A percentile compares a stretch with the other conserved stretches of the same genome.
phyloP scores from a whole-genome alignment of 345 rosid species.

The Crucihimalaya himalaica region DNA sequence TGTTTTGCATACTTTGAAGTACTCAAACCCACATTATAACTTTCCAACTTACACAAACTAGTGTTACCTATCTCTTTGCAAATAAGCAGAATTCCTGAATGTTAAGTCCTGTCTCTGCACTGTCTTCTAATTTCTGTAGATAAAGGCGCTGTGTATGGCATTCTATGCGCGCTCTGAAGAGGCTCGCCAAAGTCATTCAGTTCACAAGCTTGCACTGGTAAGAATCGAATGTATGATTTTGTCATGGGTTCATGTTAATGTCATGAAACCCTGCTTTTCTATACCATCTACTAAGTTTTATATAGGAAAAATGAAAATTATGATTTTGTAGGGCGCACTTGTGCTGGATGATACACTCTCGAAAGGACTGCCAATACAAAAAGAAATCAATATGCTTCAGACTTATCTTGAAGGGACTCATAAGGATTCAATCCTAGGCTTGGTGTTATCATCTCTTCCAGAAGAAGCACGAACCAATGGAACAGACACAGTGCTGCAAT shows the following conservation, averaged over 20 bases:
- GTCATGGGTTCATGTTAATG: not conserved
- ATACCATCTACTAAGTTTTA: constrained; percentile 28
- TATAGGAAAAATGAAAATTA: not conserved
- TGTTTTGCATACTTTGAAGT: constrained; percentile 8
- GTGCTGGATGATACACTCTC: constrained; percentile 91
- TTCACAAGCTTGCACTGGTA: constrained; percentile 96
- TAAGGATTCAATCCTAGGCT: constrained; percentile 67
- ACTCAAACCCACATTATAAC: constrained; percentile 12
- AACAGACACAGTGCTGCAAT: constrained; percentile 65
- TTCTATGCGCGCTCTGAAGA: constrained; percentile 95
- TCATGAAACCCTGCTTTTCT: not conserved
- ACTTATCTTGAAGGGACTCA: constrained; percentile 65
- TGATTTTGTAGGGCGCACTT: constrained; percentile 67
- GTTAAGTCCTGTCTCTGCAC: not conserved
- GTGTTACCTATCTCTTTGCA: constrained; percentile 7
- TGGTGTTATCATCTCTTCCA: constrained; percentile 87
- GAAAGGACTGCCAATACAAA: constrained; percentile 80
- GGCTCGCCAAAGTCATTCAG: constrained; percentile 85
- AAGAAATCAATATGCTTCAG: constrained; percentile 69
- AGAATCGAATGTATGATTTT: constrained; percentile 15
- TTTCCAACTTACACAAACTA: not conserved
- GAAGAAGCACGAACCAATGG: constrained; percentile 79
- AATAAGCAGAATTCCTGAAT: constrained; percentile 6
- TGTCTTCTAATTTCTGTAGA: constrained; percentile 46
- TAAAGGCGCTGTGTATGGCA: constrained; percentile 89